Conservation (phyloP, 257 asterid genomes). For the Scutellaria baicalensis region DNA sequence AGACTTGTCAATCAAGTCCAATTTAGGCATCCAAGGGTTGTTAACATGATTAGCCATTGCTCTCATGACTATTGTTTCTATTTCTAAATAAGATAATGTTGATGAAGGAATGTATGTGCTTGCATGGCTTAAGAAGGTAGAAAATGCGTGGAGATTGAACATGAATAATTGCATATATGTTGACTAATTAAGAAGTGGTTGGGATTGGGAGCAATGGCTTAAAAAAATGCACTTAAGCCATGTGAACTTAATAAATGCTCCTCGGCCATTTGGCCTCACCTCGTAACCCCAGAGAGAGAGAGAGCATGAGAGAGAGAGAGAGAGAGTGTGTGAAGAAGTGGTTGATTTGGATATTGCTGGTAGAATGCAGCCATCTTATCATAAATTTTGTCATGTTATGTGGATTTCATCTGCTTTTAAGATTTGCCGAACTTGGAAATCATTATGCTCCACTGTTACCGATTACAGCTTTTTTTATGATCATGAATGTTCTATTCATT, state of each 20-base stretch:
- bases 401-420: no score
- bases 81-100: background rate
- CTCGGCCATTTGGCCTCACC: background rate
- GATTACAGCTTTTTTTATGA: no score
- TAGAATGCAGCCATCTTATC: background rate
- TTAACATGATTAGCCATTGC: background rate
- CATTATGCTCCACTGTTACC: no score
- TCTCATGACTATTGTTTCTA: background rate
- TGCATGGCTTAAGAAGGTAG: background rate
- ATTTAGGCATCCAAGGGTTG: no score
- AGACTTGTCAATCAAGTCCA: no score
- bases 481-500: no score
- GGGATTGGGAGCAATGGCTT: background rate
- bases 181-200: constrained; percentile 2
- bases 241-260: constrained; percentile 15
- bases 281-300: background rate
- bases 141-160: background rate
- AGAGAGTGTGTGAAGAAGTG: background rate
- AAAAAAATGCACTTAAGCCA: background rate
- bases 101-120: background rate
- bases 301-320: background rate
- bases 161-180: background rate
- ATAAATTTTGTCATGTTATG: background rate
- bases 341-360: constrained; percentile 11
- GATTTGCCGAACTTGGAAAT: no score